Base-by-base conservation (phyloP, 495 filamentous ascomycete species). In the Hypoxylon fuscum region DNA sequence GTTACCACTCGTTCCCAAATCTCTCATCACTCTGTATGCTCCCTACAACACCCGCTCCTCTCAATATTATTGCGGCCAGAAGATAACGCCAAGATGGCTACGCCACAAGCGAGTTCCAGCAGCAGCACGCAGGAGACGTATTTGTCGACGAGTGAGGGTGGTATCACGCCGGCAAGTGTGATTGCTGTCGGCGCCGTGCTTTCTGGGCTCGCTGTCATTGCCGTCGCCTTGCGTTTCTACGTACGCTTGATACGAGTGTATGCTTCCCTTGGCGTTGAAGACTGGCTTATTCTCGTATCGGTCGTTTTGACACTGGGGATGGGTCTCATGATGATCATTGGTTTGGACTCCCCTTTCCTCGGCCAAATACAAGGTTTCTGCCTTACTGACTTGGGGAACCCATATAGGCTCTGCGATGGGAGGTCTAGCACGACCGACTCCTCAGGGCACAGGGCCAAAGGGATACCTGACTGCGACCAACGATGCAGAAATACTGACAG, bases 171-270 rank as follows among this genome's bases (percentile, higher is more conserved):
- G 6, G 29, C 31, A 1, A 51, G 47, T 22, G 23, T 51, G 1
- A 51, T 51, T n/a, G 29, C 47, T 12, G 23, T 51, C 11, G 47
- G 47, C 22, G 29, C 47, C 29, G 47, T 51, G 10, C 37, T 51
- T 5, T 12, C 3, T 5, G 47, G 9, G 3, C 27, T 51, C 1
- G 15, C 47, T 1, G 17, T 10, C 31, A 3, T 34, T 3, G 2
- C 8, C 8, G 31, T 34, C 2, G 31, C 31, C 31, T 3, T 34
- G 31, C 2, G 31, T 3, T 34, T 34, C 31, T 34, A 34, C 31
- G 2, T 3, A 2, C 31, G 31, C 8, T 10, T 3, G 2, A 2
- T 3, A 3, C 3, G 3, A 11, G 8, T 10, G 3, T 2, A 11
- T 2, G 2, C 31, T 10, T 34, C 3, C 2, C 10, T 34, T 7